Conservation (phyloP, 352 stramenopile species). For the Achlya hypogyna region DNA sequence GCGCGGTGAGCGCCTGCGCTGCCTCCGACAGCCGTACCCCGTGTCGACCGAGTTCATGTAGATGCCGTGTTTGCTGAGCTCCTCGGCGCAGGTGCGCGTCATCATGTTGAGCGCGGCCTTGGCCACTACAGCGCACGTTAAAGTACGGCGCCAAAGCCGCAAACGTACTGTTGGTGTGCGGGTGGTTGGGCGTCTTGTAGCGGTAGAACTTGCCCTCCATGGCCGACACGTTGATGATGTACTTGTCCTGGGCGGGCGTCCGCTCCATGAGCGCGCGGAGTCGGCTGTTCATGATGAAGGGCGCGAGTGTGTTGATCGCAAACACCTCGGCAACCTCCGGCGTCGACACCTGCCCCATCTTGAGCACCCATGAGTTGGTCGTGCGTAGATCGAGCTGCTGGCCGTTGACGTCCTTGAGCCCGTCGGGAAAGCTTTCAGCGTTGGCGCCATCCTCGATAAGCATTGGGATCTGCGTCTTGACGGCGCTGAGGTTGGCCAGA, state of each 20-base stretch:
- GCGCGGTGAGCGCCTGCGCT: neutral
- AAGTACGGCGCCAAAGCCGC: neutral
- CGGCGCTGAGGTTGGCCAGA: conserved; percentile 51
- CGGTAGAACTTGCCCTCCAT: conserved; percentile 89
- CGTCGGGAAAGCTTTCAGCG: conserved; percentile 49
- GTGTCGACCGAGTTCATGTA: conserved; percentile 99
- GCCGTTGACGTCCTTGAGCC: conserved; percentile 90
- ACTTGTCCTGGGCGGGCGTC: conserved; percentile 37
- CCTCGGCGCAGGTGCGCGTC: conserved; percentile 92
- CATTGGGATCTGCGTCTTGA: conserved; percentile 77
- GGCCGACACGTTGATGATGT: conserved; percentile 90
- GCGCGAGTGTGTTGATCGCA: conserved; percentile 93
- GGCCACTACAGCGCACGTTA: conserved; percentile 88
- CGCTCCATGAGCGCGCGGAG: conserved; percentile 85
- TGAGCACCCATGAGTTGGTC: conserved; percentile 93
- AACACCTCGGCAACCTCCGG: conserved; percentile 83
- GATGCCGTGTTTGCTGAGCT: conserved; percentile 90
- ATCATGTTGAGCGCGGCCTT: conserved; percentile 98
- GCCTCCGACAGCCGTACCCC: conserved; percentile 38
- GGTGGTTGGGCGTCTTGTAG: conserved; percentile 84
- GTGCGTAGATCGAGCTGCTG: conserved; percentile 93
- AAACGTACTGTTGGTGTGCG: conserved; percentile 80
- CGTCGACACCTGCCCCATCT: conserved; percentile 89
- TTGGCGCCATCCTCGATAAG: conserved; percentile 42
- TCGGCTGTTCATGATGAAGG: conserved; percentile 94